Base-by-base conservation (phyloP, 345 rosid species). In the Eutrema yunnanense region DNA sequence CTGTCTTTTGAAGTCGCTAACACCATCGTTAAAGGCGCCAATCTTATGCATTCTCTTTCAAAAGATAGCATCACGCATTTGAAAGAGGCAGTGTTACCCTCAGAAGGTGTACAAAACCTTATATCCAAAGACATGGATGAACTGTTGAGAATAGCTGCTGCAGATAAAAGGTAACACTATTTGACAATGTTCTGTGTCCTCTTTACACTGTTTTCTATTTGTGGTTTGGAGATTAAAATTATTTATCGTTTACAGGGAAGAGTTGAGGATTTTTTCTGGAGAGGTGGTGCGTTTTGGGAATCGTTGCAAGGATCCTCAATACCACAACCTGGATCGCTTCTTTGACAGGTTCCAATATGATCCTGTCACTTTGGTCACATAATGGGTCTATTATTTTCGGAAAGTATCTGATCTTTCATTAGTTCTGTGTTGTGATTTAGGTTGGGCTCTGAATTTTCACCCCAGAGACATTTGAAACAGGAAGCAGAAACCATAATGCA, bases 231-330 rank as follows among this genome's bases (percentile, higher is more conserved):
- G 32, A 5, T 36, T 11, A 1, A 33, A 59, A 40, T 50, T 1
- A 22, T 57, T 43, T 37, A 51, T 76, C n/a, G 69, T 74, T 63
- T 50, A 55, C 86, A 95, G 99, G 81, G 99, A 92, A 72, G 99
- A 89, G 71, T 79, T 92, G 63, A 92, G 81, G 81, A 79, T 95
- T 43, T 95, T 95, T 69, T 84, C 96, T 9, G 83, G 96, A 74
- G 99, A 95, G 79, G 99, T 95, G 79, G 96, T 92, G 44, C 97
- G 99, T 49, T 95, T 95, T 69, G 99, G 99, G 62, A 95, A 92
- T 77, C 97, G 90, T 74, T 95, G 97, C 77, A 92, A 92, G 82
- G 99, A 95, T 86, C 99, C 97, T 72, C 99, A 95, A 54, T 95
- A 90, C 93, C 99, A 95, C 86, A 88, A 88, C 79, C 80, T 92